phyloP scores from a whole-genome alignment of 148 eudicot species.

The Persicaria maculosa region DNA sequence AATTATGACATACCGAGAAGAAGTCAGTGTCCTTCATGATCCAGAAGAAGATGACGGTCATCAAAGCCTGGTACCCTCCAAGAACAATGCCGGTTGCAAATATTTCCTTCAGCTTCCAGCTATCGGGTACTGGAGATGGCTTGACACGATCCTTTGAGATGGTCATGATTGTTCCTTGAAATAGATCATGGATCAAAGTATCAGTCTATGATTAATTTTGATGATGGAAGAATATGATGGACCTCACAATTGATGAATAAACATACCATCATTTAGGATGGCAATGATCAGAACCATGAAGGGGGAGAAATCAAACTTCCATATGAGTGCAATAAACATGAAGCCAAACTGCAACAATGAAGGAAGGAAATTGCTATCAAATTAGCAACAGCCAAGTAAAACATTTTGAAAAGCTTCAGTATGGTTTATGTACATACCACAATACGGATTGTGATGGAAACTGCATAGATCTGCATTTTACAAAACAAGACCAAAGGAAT shows the following conservation, averaged over 20 bases:
- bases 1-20: slow-evolving; percentile 23
- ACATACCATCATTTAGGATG: slow-evolving; percentile 25
- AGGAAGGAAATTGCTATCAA: background rate
- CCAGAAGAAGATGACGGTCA: slow-evolving; percentile 41
- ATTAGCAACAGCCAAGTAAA: background rate
- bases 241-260: background rate
- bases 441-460: slow-evolving; percentile 19
- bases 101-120: slow-evolving; percentile 48
- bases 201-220: background rate
- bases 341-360: slow-evolving; percentile 12
- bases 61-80: slow-evolving; percentile 39
- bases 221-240: background rate
- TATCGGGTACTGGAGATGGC: slow-evolving; percentile 45
- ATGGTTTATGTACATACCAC: slow-evolving; percentile 10
- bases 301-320: slow-evolving; percentile 18
- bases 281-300: slow-evolving; percentile 20
- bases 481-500: background rate
- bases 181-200: background rate
- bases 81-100: slow-evolving; percentile 42
- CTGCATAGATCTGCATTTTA: slow-evolving; percentile 16
- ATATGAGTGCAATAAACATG: slow-evolving; percentile 17
- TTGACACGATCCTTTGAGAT: slow-evolving; percentile 49
- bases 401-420: background rate
- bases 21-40: slow-evolving; percentile 23
- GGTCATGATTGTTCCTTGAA: slow-evolving; percentile 43